phyloP scores from a whole-genome alignment of 805 yeast species.

The Osmozyma mogii region DNA sequence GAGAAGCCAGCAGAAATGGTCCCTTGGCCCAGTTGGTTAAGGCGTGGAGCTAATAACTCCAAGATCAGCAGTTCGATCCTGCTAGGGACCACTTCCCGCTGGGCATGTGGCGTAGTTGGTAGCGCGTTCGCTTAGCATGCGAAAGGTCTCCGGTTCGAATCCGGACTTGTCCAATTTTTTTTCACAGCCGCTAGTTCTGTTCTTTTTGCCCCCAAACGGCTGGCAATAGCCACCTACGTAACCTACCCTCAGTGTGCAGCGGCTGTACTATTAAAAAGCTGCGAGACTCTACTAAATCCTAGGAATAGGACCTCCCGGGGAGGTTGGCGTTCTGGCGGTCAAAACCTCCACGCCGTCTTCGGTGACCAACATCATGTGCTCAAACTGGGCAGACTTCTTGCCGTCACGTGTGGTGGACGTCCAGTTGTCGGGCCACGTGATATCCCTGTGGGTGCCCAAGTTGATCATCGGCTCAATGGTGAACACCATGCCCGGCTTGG shows the following conservation, averaged over 20 bases:
- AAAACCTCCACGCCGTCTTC: conserved; percentile 89
- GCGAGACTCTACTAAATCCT: conserved; percentile 38
- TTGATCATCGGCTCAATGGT: conserved; percentile 98
- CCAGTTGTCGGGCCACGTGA: conserved; percentile 97
- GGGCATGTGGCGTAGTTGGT: conserved; percentile 18
- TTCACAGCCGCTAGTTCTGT: not conserved
- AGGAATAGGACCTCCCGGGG: conserved; percentile 83
- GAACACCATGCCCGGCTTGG: conserved; percentile 93
- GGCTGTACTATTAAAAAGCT: no score
- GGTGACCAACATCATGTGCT: conserved; percentile 87
- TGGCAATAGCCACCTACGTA: no score
- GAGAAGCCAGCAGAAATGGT: no score
- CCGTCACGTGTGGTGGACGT: conserved; percentile 91
- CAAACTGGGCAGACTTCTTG: conserved; percentile 84
- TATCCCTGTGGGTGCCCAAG: conserved; percentile 72
- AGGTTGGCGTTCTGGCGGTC: conserved; percentile 67
- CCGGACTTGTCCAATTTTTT: conserved; percentile 3
- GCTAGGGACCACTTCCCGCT: conserved; percentile 56
- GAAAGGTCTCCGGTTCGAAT: conserved; percentile 4
- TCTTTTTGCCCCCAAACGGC: not conserved
- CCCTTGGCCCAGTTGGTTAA: conserved; percentile 50
- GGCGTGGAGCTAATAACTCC: conserved; percentile 50
- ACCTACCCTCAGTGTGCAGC: no score
- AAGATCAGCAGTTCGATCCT: conserved; percentile 83
- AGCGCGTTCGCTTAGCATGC: conserved; percentile 16